Conservation (phyloP, 164 flowering plant species). For the Umbilicus rupestris region DNA sequence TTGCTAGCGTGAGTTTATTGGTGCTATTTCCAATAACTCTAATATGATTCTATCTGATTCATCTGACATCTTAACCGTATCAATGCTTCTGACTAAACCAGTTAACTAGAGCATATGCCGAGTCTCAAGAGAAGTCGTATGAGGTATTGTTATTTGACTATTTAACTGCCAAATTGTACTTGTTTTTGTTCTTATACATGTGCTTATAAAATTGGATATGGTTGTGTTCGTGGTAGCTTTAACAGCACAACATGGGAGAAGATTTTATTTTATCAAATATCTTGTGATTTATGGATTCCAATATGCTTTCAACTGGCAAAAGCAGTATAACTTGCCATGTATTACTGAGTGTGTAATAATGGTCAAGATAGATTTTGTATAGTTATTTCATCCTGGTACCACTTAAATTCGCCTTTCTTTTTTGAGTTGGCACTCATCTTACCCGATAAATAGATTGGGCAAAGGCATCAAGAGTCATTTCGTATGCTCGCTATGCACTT, state of each 20-base stretch:
- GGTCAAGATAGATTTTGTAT: neutral
- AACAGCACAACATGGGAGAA: neutral
- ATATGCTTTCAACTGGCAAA: too few relatives aligned
- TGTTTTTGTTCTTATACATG: neutral
- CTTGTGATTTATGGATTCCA: neutral
- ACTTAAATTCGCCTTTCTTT: too few relatives aligned
- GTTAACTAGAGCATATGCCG: constrained; percentile 18
- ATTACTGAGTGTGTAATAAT: neutral
- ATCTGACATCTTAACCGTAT: neutral
- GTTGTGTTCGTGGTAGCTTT: neutral
- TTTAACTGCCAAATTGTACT: neutral
- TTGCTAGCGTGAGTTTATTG: constrained; percentile 18
- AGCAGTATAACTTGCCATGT: too few relatives aligned
- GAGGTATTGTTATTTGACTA: constrained; percentile 16
- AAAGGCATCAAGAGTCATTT: too few relatives aligned
- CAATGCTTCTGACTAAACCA: constrained; percentile 6
- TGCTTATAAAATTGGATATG: neutral
- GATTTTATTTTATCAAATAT: neutral
- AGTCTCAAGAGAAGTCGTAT: constrained; percentile 20
- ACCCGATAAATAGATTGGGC: too few relatives aligned
- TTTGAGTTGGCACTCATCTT: too few relatives aligned
- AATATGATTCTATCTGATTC: neutral
- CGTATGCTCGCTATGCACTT: too few relatives aligned
- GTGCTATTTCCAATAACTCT: neutral
- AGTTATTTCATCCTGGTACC: too few relatives aligned